Evolutionary conservation across 768 basidiomycete genomes (phyloP).

Genomic region (Tephrocybe sp.): DNA sequence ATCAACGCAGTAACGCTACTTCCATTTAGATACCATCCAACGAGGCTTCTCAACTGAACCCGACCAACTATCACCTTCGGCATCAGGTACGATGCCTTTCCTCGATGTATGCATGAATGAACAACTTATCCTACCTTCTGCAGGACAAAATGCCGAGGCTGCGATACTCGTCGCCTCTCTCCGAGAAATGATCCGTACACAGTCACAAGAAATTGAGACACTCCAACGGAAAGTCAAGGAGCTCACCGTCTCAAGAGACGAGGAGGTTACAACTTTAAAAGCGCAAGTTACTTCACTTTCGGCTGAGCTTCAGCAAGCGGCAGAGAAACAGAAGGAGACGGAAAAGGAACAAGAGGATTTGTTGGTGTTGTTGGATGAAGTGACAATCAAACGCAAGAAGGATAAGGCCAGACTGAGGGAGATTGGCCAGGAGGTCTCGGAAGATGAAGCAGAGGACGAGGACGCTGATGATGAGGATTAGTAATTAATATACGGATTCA

Average conservation of each 20-base stretch:
- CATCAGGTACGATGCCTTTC: slow-evolving; percentile 33
- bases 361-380: slow-evolving; percentile 88
- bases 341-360: slow-evolving; percentile 98
- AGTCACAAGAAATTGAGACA: slow-evolving; percentile 74
- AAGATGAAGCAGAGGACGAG: slow-evolving; percentile 78
- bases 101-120: neutral
- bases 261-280: slow-evolving; percentile 46
- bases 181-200: slow-evolving; percentile 77
- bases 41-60: slow-evolving; percentile 70
- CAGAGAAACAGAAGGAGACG: slow-evolving; percentile 71
- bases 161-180: slow-evolving; percentile 81
- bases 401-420: slow-evolving; percentile 80
- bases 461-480: slow-evolving; percentile 46
- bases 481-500: neutral
- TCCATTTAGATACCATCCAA: slow-evolving; percentile 64
- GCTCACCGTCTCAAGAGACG: slow-evolving; percentile 23
- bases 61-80: slow-evolving; percentile 55
- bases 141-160: slow-evolving; percentile 72
- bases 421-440: slow-evolving; percentile 83
- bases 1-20: no score
- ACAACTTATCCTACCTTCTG: slow-evolving; percentile 1
- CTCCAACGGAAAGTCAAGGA: slow-evolving; percentile 62
- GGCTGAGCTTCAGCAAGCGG: slow-evolving; percentile 45
- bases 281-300: slow-evolving; percentile 46
- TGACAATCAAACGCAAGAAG: slow-evolving; percentile 76